Evolutionary conservation across 371 early-diverging fungal genomes (phyloP), one percentile per base, ranked within the genome.

Genomic region (Nematocida minor): DNA sequence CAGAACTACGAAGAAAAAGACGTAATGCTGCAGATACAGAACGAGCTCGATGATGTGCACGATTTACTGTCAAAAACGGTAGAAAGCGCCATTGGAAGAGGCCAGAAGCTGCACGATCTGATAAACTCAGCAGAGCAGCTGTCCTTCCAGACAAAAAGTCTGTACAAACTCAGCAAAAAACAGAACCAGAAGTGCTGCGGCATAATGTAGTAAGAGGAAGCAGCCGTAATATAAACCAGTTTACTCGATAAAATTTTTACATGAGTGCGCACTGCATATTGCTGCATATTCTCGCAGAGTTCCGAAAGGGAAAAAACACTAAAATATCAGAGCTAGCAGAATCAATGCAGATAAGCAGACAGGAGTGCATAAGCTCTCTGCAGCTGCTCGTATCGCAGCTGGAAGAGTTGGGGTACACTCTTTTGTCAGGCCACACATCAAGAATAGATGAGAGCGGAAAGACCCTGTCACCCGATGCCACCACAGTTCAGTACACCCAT

Each of bases 141-240:
- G 49, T 92, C 92, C 22, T 87, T 85, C 34, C 91, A 92, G 86
- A 91, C 93, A 41, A 95, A 95, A 83, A 90, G 91, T 88, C 94
- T 98, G 79, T 97, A 94, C 87, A 96, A 94, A 87, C 90, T 92
- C 3, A 97, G 97, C 27, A 94, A 94, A 86, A 93, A 92, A 87
- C 93, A 93, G 55, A 96, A 96, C 83, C 87, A 90, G 44, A 93
- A 93, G 84, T 96, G 96, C 82, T 80, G 79, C 36, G 77, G 77
- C 3, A 64, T 74, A n/a, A 74, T 74, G 64, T 74, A 48, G 51
- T 44, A 11, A 44, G 44, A 44, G 44, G 44, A 44, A 44, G 44
- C 7, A 11, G 18, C 7, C 7, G 7, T 11, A 18, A 7, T 11
- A 44, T 11, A 18, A 44, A 18, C 7, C 7, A 11, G 7, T 44